Conservation (phyloP, 345 rosid genomes). For the Isatis tinctoria region DNA sequence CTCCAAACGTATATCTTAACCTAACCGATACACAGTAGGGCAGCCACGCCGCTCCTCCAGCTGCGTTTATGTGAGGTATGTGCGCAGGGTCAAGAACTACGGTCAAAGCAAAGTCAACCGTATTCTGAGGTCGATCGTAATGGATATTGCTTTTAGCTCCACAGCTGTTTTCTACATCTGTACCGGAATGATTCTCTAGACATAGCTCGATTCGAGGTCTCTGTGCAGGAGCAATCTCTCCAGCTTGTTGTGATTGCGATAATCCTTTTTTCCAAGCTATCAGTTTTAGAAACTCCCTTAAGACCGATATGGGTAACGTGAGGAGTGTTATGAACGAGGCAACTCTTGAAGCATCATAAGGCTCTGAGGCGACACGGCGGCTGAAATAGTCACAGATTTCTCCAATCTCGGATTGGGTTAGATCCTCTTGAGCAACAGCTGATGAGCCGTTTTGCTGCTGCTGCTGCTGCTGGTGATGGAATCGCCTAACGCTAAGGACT, state of each 20-base stretch:
- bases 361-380: constrained; percentile 96
- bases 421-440: constrained; percentile 71
- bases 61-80: constrained; percentile 72
- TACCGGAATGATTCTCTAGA: constrained; percentile 85
- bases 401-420: constrained; percentile 78
- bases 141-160: constrained; percentile 84
- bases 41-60: constrained; percentile 99
- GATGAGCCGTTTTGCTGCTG: constrained; percentile 69
- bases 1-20: constrained; percentile 75
- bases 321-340: constrained; percentile 99
- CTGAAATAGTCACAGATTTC: constrained; percentile 99
- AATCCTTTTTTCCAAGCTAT: constrained; percentile 98
- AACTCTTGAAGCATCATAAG: constrained; percentile 96
- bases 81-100: constrained; percentile 94
- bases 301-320: constrained; percentile 85
- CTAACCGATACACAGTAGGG: constrained; percentile 92
- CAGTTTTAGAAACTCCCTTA: constrained; percentile 87
- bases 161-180: constrained; percentile 46
- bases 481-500: constrained; percentile 91
- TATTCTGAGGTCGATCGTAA: constrained; percentile 72
- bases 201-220: constrained; percentile 89
- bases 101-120: constrained; percentile 81
- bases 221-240: constrained; percentile 82
- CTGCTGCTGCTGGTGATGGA: constrained; percentile 88
- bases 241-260: constrained; percentile 71